Base-by-base conservation (phyloP, 1,284 basidiomycete genomes). In the Apiotrichum akiyoshidainum region DNA sequence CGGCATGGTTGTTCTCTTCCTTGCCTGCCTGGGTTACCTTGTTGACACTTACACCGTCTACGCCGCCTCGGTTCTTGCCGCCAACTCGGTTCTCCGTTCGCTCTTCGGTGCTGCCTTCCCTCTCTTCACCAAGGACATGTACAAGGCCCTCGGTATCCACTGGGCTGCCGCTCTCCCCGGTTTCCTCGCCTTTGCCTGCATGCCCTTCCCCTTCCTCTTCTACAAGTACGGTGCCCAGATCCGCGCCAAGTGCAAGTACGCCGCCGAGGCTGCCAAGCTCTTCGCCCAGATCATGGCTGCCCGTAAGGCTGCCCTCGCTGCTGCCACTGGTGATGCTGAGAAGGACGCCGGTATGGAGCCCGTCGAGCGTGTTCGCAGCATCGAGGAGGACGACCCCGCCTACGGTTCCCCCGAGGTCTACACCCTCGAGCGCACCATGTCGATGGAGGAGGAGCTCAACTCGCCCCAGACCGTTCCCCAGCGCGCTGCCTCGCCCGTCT, bases 161-260 rank as follows among this genome's bases (percentile, higher is more conserved):
- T 87, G 87, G 86, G 86, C 84, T 2, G 81, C 83, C 71, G 83
- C 82, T 50, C 77, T 89, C 12, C 86, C 87, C 65, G 86, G 81
- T 8, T 83, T 83, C 70, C 65, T 88, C 55, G 79, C 84, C 2
- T 72, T 85, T 16, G 78, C 78, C 0, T 86, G 84, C 68, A 81
- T 82, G 65, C 87, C 87, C 10, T 71, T 81, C 57, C 82, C 82
- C 6, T 79, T 52, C 51, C 53, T 81, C 34, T 81, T 82, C 66
- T 81, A 78, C 69, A 73, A 72, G 60, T 76, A 86, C 67, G 86
- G 85, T n/a, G 75, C 76, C 42, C 79, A 76, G 72, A 81, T 87
- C 59, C 81, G 86, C 40, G 80, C 79, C 55, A 84, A 80, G 69
- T 85, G 85, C 35, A 81, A 72, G 62, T 75, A 75, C 67, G 67